phyloP scores from a whole-genome alignment of 768 basidiomycete species.

The Pleurotus cornucopiae region DNA sequence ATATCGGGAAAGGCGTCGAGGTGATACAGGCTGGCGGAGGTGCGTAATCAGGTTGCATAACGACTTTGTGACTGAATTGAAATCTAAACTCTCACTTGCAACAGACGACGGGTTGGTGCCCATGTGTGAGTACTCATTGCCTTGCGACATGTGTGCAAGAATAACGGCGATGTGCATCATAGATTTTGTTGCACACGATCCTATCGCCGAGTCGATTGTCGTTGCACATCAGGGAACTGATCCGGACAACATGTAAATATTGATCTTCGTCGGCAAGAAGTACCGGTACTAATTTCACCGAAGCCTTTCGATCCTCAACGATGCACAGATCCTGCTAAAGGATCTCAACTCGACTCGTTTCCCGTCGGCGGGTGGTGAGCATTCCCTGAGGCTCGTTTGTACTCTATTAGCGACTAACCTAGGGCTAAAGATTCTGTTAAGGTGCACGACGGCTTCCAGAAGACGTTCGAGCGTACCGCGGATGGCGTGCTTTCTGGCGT shows the following conservation, averaged over 20 bases:
- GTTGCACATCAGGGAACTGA: constrained; percentile 41
- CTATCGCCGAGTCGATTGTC: constrained; percentile 25
- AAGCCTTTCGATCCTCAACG: constrained; percentile 32
- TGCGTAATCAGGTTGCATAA: constrained; percentile 13
- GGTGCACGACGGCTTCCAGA: constrained; percentile 36
- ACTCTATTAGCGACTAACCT: background rate
- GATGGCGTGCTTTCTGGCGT: constrained; percentile 27
- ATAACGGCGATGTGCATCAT: background rate
- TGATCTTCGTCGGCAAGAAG: background rate
- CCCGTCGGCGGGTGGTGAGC: constrained; percentile 12
- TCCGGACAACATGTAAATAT: constrained; percentile 21
- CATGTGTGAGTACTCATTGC: constrained; percentile 18
- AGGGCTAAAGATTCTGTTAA: constrained; percentile 23
- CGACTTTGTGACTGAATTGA: too few relatives aligned
- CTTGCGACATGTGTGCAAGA: background rate
- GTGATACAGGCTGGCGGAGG: constrained; percentile 29
- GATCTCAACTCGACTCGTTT: constrained; percentile 27
- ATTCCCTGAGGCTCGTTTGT: background rate
- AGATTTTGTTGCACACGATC: constrained; percentile 36
- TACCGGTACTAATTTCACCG: background rate
- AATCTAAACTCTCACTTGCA: too few relatives aligned
- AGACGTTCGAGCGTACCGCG: constrained; percentile 34
- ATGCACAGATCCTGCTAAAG: constrained; percentile 24
- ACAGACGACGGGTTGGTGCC: constrained; percentile 25
- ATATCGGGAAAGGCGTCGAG: constrained; percentile 19